These are phyloP conservation scores for Bryoglossum gracile DNA, from an alignment of 495 filamentous ascomycete species.

Conservation along the genomic window DNA sequence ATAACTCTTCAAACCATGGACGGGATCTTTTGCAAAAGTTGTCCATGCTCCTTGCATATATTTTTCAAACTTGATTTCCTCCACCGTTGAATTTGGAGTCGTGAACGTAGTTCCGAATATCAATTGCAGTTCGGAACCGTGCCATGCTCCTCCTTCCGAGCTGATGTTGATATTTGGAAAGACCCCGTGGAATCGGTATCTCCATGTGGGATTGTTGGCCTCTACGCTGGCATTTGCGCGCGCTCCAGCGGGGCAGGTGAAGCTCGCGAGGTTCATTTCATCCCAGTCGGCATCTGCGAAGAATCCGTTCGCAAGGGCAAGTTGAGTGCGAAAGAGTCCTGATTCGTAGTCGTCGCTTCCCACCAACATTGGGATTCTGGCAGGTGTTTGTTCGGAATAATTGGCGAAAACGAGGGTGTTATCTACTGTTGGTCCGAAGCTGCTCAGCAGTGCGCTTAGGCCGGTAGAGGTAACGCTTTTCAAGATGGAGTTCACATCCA, in stretches of 20 bases:
- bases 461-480: slow-evolving; percentile 26
- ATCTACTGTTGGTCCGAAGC: slow-evolving; percentile 43
- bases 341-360: slow-evolving; percentile 40
- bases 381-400: slow-evolving; percentile 29
- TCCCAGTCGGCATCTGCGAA: slow-evolving; percentile 26
- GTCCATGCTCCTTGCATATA: slow-evolving; percentile 39
- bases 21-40: slow-evolving; percentile 42
- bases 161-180: slow-evolving; percentile 37
- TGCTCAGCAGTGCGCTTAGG: slow-evolving; percentile 23
- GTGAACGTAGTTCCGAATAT: slow-evolving; percentile 17
- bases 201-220: slow-evolving; percentile 37
- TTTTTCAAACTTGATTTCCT: slow-evolving; percentile 25
- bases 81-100: not conserved
- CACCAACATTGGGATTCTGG: slow-evolving; percentile 33
- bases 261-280: slow-evolving; percentile 29
- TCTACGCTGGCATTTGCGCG: slow-evolving; percentile 27
- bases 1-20: slow-evolving; percentile 29
- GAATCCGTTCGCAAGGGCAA: slow-evolving; percentile 16
- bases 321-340: slow-evolving; percentile 31
- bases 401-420: slow-evolving; percentile 38
- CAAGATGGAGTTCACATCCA: slow-evolving; percentile 22
- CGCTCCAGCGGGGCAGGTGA: slow-evolving; percentile 36
- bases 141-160: slow-evolving; percentile 38
- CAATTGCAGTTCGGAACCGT: slow-evolving; percentile 31
- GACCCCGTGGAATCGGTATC: slow-evolving; percentile 42